Conservation (phyloP, 495 filamentous ascomycete genomes). For the Lentithecium fluviatile region DNA sequence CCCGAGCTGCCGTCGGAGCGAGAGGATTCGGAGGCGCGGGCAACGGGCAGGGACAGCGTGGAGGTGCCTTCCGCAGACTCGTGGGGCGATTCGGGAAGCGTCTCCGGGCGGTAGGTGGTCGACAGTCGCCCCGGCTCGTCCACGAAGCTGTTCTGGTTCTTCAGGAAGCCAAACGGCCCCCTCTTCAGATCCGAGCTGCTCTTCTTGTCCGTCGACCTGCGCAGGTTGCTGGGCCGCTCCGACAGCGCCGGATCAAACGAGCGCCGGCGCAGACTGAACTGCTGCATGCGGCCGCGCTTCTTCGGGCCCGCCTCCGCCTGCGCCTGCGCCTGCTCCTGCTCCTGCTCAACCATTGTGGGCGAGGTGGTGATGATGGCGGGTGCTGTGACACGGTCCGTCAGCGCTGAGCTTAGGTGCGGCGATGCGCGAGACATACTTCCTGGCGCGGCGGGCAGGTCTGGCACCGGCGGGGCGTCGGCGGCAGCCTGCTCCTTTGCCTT, state of each 20-base stretch:
- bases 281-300: slow-evolving; percentile 30
- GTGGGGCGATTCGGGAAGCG: slow-evolving; percentile 62
- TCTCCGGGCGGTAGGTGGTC: slow-evolving; percentile 50
- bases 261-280: slow-evolving; percentile 27
- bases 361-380: slow-evolving; percentile 93
- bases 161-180: slow-evolving; percentile 35
- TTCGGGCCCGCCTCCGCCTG: slow-evolving; percentile 7
- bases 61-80: slow-evolving; percentile 64
- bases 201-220: slow-evolving; percentile 39
- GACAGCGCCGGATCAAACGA: slow-evolving; percentile 28
- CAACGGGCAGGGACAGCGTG: slow-evolving; percentile 64
- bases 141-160: slow-evolving; percentile 53
- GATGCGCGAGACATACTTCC: slow-evolving; percentile 13
- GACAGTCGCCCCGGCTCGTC: slow-evolving; percentile 67
- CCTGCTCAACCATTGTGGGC: slow-evolving; percentile 64
- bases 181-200: slow-evolving; percentile 32
- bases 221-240: slow-evolving; percentile 27
- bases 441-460: slow-evolving; percentile 37
- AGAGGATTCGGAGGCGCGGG: slow-evolving; percentile 85
- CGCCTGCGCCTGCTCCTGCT: slow-evolving; percentile 23
- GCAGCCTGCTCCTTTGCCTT: slow-evolving; percentile 70
- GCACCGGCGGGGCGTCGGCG: slow-evolving; percentile 60
- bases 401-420: slow-evolving; percentile 14
- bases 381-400: slow-evolving; percentile 50
- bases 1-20: slow-evolving; percentile 81